Conservation (phyloP, 805 yeast species). For the Saturnispora halmiae region DNA sequence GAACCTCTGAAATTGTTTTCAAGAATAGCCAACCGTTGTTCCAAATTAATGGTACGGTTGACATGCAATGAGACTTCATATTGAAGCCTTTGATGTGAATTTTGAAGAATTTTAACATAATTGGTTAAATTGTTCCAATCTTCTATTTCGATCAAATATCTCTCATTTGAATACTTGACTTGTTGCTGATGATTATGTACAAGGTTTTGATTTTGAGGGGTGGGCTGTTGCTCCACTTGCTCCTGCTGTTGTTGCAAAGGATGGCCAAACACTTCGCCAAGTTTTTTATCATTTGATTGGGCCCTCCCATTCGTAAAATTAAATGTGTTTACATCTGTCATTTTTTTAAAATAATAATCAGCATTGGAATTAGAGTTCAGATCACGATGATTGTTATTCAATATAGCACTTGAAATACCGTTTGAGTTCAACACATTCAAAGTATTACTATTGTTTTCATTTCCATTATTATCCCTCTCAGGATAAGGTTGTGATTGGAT, state of each 20-base stretch:
- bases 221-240: background rate
- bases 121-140: constrained; percentile 3
- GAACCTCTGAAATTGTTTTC: constrained; percentile 23
- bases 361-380: background rate
- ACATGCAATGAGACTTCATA: constrained; percentile 17
- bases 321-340: background rate
- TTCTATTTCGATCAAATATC: background rate
- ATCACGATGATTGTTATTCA: background rate
- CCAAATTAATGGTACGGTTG: constrained; percentile 18
- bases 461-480: background rate
- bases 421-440: no score
- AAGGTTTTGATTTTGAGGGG: no score
- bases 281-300: background rate
- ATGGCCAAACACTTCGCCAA: background rate
- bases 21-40: constrained; percentile 23
- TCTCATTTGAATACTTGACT: background rate
- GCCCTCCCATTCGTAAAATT: background rate
- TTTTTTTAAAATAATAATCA: no score
- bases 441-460: no score
- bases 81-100: constrained; percentile 11
- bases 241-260: background rate
- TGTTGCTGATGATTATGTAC: background rate
- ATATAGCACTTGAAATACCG: no score
- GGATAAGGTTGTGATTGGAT: background rate
- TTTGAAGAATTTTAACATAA: constrained; percentile 3